Evolutionary conservation across 129 eudicot species (phyloP).

Genomic region (Gnaphalium uliginosum): DNA sequence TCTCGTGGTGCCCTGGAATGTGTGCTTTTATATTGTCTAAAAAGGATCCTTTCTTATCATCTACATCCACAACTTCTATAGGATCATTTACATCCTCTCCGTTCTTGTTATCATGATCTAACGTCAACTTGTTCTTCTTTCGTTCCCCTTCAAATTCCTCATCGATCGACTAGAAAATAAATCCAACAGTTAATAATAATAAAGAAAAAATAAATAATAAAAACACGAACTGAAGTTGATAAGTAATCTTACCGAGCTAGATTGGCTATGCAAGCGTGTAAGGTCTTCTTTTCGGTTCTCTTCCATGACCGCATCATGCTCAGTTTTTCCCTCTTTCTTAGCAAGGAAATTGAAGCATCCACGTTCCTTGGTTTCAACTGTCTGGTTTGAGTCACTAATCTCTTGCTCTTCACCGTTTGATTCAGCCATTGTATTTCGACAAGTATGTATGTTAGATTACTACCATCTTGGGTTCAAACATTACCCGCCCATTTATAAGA

Average conservation of each 20-base stretch:
- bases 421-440: conserved; percentile 6
- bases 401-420: conserved; percentile 5
- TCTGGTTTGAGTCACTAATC: conserved; percentile 4
- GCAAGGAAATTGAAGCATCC: conserved; percentile 40
- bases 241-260: conserved; percentile 45
- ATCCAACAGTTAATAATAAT: not conserved
- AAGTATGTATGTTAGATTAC: not conserved
- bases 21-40: conserved; percentile 55
- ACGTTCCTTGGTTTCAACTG: conserved; percentile 35
- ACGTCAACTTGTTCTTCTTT: conserved; percentile 41
- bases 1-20: conserved; percentile 54
- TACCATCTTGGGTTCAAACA: not conserved
- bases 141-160: conserved; percentile 51
- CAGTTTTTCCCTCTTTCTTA: conserved; percentile 35
- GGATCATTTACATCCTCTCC: conserved; percentile 15
- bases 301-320: conserved; percentile 41
- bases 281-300: conserved; percentile 41
- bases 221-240: not conserved
- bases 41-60: conserved; percentile 48
- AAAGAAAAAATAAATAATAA: not conserved
- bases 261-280: conserved; percentile 37
- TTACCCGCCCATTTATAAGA: not conserved
- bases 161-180: conserved; percentile 46
- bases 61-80: conserved; percentile 21
- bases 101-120: conserved; percentile 17